These are phyloP conservation scores for Leccinum truebloodii DNA, from an alignment of 768 basidiomycete species.

Conservation along the genomic window DNA sequence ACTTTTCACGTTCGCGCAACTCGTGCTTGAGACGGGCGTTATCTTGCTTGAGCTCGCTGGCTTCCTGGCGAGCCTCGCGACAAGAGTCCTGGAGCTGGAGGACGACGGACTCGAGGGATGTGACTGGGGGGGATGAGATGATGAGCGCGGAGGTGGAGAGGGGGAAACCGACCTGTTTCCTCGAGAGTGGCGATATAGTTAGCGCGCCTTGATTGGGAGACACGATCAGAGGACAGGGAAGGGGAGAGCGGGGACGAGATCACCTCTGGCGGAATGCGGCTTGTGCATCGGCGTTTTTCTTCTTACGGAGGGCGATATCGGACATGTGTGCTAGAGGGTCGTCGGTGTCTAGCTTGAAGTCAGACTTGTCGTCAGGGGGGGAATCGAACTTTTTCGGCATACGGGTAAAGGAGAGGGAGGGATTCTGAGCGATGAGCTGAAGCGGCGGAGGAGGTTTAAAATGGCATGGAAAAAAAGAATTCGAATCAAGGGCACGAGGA, in stretches of 20 bases:
- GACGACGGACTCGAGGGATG: constrained; percentile 82
- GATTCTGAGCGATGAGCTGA: constrained; percentile 14
- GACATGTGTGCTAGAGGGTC: constrained; percentile 46
- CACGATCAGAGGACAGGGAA: constrained; percentile 23
- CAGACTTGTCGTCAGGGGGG: constrained; percentile 38
- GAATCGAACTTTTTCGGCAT: constrained; percentile 37
- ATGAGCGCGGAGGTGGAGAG: constrained; percentile 12
- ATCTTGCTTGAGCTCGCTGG: constrained; percentile 63
- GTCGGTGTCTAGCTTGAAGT: constrained; percentile 39
- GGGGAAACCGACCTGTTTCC: constrained; percentile 57
- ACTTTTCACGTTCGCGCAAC: constrained; percentile 69
- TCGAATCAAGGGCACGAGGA: constrained; percentile 71
- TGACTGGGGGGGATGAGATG: constrained; percentile 48
- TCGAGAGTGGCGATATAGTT: constrained; percentile 89
- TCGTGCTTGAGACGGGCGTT: constrained; percentile 64
- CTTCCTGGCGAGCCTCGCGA: constrained; percentile 63
- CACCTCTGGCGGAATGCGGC: constrained; percentile 75
- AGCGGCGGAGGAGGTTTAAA: constrained; percentile 45
- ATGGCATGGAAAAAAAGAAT: constrained; percentile 65
- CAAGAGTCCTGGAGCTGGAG: constrained; percentile 81
- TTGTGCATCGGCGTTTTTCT: constrained; percentile 90
- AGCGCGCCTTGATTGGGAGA: constrained; percentile 47
- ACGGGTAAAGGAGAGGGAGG: constrained; percentile 1
- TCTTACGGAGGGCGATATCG: constrained; percentile 75
- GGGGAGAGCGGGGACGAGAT: constrained; percentile 7